Evolutionary conservation across 192 early-diverging fungal genomes (phyloP), one percentile per base, ranked within the genome.

Genomic region (Backusella macrospora): DNA sequence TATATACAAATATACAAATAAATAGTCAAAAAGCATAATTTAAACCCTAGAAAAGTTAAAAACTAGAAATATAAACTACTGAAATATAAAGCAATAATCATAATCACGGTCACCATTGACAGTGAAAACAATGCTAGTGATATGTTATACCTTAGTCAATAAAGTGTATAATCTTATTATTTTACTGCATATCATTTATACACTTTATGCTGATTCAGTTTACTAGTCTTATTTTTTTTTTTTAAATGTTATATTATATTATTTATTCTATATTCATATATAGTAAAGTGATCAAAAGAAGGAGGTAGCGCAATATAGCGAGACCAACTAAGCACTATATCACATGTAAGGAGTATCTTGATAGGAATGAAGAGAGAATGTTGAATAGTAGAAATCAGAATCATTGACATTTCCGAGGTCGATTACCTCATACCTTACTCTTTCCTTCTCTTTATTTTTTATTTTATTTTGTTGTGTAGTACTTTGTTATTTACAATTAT

Each of bases 341-440:
- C 52, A 23, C 52, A 59, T 59, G 52, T 59, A 59, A 59, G 52
- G 52, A 59, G 52, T 26, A 23, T 55, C 21, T 55, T 23, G 52
- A 59, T 59, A 59, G 52, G 52, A 59, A 59, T 59, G 52, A 26
- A 59, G 21, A 59, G 52, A 26, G 52, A 59, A 59, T 59, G 52
- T 59, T 59, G 52, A 59, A 13, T 26, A 23, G 52, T 59, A 59
- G 52, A 59, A 59, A 59, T 59, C 52, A 59, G 52, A 59, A 59
- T 59, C 52, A 59, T 23, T 59, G 52, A 59, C 52, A 59, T 59
- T 59, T 59, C 52, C 52, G 52, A 59, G 52, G 21, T 4, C 18
- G 21, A 55, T 55, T 55, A 55, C 12, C 49, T 55, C 49, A 55
- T 55, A n/a, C 23, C 23, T 55, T 55, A n/a, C 49, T 21, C 49